Conservation (phyloP, 306 rosid genomes). For the Gillenia trifoliata region DNA sequence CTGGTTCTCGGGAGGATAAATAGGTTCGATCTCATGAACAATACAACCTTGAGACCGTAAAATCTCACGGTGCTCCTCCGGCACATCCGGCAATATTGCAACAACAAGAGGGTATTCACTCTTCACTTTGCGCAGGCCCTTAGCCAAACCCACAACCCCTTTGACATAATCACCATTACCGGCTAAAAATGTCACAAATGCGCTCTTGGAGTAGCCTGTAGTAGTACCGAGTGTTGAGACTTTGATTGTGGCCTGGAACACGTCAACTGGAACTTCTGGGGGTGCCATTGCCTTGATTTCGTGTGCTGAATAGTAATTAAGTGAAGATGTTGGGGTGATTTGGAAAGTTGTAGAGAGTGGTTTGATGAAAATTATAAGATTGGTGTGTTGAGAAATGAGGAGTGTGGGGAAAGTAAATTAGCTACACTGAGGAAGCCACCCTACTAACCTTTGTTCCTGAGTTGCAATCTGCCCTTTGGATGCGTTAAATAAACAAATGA, state of each 20-base stretch:
- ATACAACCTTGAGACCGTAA: conserved; percentile 51
- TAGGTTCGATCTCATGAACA: conserved; percentile 49
- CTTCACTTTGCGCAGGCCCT: conserved; percentile 50
- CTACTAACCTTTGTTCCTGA: conserved; percentile 23
- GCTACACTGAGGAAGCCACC: conserved; percentile 24
- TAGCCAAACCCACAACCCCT: conserved; percentile 59
- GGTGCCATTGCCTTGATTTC: conserved; percentile 26
- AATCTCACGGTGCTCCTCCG: conserved; percentile 48
- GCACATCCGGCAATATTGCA: conserved; percentile 60
- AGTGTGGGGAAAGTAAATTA: conserved; percentile 11
- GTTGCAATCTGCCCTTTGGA: conserved; percentile 10
- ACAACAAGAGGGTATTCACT: conserved; percentile 55
- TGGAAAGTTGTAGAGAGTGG: background rate
- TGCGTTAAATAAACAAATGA: conserved; percentile 26
- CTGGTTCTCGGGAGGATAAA: conserved; percentile 52
- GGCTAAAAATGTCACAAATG: conserved; percentile 56
- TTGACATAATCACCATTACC: conserved; percentile 59
- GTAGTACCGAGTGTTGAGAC: conserved; percentile 2
- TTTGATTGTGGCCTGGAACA: conserved; percentile 15
- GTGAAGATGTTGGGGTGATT: background rate
- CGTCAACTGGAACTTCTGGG: conserved; percentile 20
- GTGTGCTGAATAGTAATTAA: background rate
- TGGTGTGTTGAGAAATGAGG: conserved; percentile 15
- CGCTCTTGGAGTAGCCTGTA: conserved; percentile 28
- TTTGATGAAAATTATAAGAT: background rate